Percentiles rank a stretch among this genome's conserved stretches.
These are phyloP conservation scores for Fusarium devonianum DNA, from an alignment of 2,329 filamentous ascomycete species.

Conservation along the genomic window DNA sequence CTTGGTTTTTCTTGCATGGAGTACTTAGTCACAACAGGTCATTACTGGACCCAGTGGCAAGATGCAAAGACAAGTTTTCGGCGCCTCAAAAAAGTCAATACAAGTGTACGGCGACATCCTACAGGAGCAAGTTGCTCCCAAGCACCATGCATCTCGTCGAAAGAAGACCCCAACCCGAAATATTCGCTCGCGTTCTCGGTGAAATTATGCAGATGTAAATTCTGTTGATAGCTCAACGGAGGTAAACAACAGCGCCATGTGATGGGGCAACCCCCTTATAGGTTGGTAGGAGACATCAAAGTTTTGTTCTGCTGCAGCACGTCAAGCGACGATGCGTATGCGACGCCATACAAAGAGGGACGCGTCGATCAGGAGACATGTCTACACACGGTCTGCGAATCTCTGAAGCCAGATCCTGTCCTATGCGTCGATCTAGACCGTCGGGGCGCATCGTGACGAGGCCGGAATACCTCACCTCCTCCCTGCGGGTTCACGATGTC, in stretches of 20 bases:
- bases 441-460: neutral
- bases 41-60: constrained; percentile 1
- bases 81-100: constrained; percentile 1
- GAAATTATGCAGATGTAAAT: no score
- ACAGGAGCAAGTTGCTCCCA: constrained; percentile 8
- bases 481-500: neutral
- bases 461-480: neutral
- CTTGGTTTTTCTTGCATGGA: no score
- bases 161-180: no score
- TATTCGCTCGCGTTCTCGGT: neutral
- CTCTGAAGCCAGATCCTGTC: neutral
- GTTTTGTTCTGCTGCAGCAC: neutral
- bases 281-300: neutral
- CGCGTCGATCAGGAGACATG: neutral
- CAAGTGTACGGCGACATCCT: neutral
- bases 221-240: neutral
- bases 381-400: neutral
- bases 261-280: constrained; percentile 7
- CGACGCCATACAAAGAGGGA: neutral
- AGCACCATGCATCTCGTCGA: neutral
- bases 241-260: constrained; percentile 1
- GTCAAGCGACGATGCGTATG: neutral
- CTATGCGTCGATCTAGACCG: neutral
- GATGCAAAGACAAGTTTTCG: neutral
- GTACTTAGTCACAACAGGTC: no score